Percentiles rank a stretch among this genome's conserved stretches.
Conservation (phyloP, 2,329 filamentous ascomycete genomes). For the Aschersonia sp. region DNA sequence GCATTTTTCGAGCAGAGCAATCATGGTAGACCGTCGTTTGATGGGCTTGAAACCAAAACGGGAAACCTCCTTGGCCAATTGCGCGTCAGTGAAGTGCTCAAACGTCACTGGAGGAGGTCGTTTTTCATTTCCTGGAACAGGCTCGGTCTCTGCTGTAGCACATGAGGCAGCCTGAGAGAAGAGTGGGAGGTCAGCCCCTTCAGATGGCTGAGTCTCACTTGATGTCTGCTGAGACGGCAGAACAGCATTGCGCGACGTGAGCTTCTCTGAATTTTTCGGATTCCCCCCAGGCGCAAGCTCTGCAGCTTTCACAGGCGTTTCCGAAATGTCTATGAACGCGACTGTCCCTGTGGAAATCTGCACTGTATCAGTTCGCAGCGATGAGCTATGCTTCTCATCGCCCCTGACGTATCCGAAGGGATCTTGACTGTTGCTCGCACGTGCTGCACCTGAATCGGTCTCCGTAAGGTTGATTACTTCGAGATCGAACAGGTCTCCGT, state of each 20-base stretch:
- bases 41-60: conserved; percentile 60
- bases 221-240: too few species aligned
- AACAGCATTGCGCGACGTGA: too few species aligned
- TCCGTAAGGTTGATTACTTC: conserved; percentile 46
- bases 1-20: conserved; percentile 54
- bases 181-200: too few species aligned
- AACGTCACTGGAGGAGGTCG: conserved; percentile 35
- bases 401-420: conserved; percentile 23
- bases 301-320: too few species aligned
- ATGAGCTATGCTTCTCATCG: conserved; percentile 2
- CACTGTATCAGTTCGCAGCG: background rate
- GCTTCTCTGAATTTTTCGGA: too few species aligned
- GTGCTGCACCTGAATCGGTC: conserved; percentile 16
- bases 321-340: too few species aligned
- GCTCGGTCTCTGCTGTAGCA: background rate
- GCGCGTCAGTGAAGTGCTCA: conserved; percentile 43
- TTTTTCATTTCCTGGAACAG: background rate
- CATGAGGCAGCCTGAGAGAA: background rate
- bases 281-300: too few species aligned
- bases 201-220: too few species aligned
- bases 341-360: too few species aligned
- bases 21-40: conserved; percentile 53
- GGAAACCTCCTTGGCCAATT: conserved; percentile 46
- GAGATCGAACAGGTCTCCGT: conserved; percentile 48
- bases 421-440: conserved; percentile 13